Conservation (phyloP, 371 early-diverging fungal genomes). For the Conidiobolus incongruus region DNA sequence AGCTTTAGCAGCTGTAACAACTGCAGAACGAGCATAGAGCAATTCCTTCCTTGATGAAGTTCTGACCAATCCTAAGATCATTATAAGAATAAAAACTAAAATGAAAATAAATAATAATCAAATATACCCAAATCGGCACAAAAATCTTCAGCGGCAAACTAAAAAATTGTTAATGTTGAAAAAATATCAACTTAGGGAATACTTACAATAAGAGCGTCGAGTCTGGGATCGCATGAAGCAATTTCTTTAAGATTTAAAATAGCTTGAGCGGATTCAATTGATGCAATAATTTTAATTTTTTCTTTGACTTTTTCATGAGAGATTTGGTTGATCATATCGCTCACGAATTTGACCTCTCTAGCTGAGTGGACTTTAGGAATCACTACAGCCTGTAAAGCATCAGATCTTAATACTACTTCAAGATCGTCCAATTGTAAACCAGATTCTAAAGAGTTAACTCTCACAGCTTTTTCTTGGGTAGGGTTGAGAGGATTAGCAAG, state of each 20-base stretch:
- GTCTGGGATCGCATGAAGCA: slow-evolving; percentile 34
- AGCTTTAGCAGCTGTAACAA: slow-evolving; percentile 63
- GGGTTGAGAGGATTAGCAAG: slow-evolving; percentile 26
- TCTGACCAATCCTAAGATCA: slow-evolving; percentile 30
- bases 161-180: slow-evolving; percentile 2
- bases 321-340: slow-evolving; percentile 48
- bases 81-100: neutral
- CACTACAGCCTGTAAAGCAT: slow-evolving; percentile 50
- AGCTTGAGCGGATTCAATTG: slow-evolving; percentile 67
- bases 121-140: slow-evolving; percentile 48
- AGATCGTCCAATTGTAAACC: no score
- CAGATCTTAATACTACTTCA: slow-evolving; percentile 49
- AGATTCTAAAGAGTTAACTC: slow-evolving; percentile 69
- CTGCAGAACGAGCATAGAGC: slow-evolving; percentile 49
- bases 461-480: slow-evolving; percentile 55
- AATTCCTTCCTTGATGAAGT: slow-evolving; percentile 48
- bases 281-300: slow-evolving; percentile 55
- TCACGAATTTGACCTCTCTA: slow-evolving; percentile 52
- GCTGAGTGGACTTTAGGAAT: slow-evolving; percentile 76
- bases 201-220: slow-evolving; percentile 51
- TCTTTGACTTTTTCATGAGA: slow-evolving; percentile 46
- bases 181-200: neutral
- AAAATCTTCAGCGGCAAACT: slow-evolving; percentile 87
- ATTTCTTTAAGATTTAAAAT: slow-evolving; percentile 69
- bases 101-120: no score